Conservation (phyloP, 2,329 filamentous ascomycete genomes). For the Monosporascus sp. region DNA sequence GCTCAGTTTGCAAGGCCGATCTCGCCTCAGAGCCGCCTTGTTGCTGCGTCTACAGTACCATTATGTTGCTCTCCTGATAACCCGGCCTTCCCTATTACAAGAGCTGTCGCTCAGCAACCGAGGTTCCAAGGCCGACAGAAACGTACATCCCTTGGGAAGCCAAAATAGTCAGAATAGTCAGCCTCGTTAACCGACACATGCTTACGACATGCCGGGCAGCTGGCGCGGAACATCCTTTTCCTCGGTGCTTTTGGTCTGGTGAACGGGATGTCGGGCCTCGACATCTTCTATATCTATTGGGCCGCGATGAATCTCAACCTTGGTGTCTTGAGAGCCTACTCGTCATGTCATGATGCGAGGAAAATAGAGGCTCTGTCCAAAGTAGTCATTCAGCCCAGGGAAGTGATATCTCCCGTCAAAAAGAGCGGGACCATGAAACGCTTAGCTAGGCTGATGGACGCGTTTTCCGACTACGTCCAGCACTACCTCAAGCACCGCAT, state of each 20-base stretch:
- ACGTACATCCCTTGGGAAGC: neutral
- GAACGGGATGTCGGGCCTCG: slow-evolving; percentile 29
- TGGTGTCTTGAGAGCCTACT: slow-evolving; percentile 12
- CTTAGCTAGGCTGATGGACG: slow-evolving; percentile 22
- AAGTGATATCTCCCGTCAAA: slow-evolving; percentile 11
- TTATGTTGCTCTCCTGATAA: slow-evolving; percentile 28
- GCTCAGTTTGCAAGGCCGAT: slow-evolving; percentile 20
- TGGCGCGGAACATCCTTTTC: slow-evolving; percentile 26
- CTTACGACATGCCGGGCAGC: slow-evolving; percentile 27
- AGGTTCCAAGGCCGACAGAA: neutral
- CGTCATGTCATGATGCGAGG: slow-evolving; percentile 9
- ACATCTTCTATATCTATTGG: slow-evolving; percentile 32
- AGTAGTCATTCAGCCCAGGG: slow-evolving; percentile 11
- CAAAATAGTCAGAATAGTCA: neutral
- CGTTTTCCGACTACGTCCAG: slow-evolving; percentile 18
- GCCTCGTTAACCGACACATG: slow-evolving; percentile 13
- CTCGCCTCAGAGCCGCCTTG: slow-evolving; percentile 24
- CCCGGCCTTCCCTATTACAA: slow-evolving; percentile 25
- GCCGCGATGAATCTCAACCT: slow-evolving; percentile 27
- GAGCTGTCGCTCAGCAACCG: neutral
- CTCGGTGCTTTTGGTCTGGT: slow-evolving; percentile 28
- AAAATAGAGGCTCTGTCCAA: slow-evolving; percentile 13
- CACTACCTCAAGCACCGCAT: neutral
- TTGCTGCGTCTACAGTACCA: slow-evolving; percentile 28
- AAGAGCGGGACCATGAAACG: slow-evolving; percentile 27